phyloP scores from a whole-genome alignment of 2,329 filamentous ascomycete species.

The Aspergillus fijiensis region DNA sequence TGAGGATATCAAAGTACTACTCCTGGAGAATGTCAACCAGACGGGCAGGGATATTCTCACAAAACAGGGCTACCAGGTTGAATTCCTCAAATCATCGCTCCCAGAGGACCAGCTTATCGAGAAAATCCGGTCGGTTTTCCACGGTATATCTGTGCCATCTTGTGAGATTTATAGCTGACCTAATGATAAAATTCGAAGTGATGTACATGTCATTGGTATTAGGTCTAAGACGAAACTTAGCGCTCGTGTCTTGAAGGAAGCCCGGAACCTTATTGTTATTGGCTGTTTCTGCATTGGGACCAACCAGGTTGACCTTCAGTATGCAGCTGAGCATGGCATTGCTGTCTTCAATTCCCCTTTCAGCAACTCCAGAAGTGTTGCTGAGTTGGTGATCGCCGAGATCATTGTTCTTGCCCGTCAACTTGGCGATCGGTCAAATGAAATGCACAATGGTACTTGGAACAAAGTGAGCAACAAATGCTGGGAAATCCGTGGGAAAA shows the following conservation, averaged over 20 bases:
- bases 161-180: conserved; percentile 14
- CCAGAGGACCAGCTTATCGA: conserved; percentile 92
- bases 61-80: conserved; percentile 92
- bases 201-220: conserved; percentile 96
- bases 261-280: conserved; percentile 91
- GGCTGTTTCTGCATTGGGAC: conserved; percentile 99
- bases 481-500: conserved; percentile 98
- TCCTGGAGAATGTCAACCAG: conserved; percentile 94
- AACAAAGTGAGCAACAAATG: conserved; percentile 96
- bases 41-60: conserved; percentile 80
- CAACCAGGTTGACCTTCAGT: conserved; percentile 53
- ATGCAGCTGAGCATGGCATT: conserved; percentile 61
- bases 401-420: conserved; percentile 91
- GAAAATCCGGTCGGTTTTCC: conserved; percentile 74
- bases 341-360: conserved; percentile 99
- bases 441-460: conserved; percentile 93
- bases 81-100: conserved; percentile 82
- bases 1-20: conserved; percentile 91
- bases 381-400: conserved; percentile 91
- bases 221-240: conserved; percentile 96
- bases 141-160: background rate
- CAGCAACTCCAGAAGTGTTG: conserved; percentile 94
- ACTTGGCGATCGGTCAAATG: conserved; percentile 85
- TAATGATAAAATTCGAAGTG: conserved; percentile 50
- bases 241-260: conserved; percentile 77